Evolutionary conservation across 2,329 filamentous ascomycete species (phyloP), one percentile per base, ranked within the genome.

Genomic region (Penicillium italicum): DNA sequence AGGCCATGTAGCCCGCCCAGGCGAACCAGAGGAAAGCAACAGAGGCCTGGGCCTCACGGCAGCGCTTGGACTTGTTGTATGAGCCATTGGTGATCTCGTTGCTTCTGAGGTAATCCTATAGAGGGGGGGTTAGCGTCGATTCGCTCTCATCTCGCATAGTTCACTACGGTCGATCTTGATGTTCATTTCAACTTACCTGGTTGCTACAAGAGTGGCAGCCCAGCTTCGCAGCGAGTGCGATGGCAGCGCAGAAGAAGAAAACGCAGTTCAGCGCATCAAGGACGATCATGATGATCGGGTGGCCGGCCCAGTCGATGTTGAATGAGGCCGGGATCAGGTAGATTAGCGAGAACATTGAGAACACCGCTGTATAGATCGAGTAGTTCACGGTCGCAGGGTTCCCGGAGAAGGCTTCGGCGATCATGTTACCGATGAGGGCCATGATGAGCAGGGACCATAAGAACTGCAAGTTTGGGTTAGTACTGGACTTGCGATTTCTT

Each of bases 351-450:
- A 81, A 53, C 66, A 80, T 74, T 11, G 74, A 74, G 60, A 80
- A 81, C 1, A 76, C 75, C 10, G 76, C 64, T 8, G 73, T 67
- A 60, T 79, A 82, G 68, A 82, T 79, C 58, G 72, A 64, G 66
- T 79, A 82, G 69, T 82, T 82, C 74, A 88, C 76, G 49, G 84
- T 77, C 22, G 80, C 76, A 2, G 83, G 80, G 64, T 84, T 82
- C 28, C 83, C 81, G 50, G 74, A 65, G 55, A 73, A 74, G 5
- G 79, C 72, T 37, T 78, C 74, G 49, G 77, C 76, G 67, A 87
- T 84, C 76, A 85, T 85, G 76, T 86, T 84, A 62, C 83, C 85
- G 62, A 85, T 69, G 43, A 87, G 76, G 12, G 82, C 77, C 76
- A 86, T 82, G 66, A 86, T 72, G 65, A 87, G 77, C 54, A 86